A percentile compares a stretch with the other conserved stretches of the same genome.
These are phyloP conservation scores for Ochetophila trinervis DNA, from an alignment of 306 rosid genomes.

Conservation along the genomic window DNA sequence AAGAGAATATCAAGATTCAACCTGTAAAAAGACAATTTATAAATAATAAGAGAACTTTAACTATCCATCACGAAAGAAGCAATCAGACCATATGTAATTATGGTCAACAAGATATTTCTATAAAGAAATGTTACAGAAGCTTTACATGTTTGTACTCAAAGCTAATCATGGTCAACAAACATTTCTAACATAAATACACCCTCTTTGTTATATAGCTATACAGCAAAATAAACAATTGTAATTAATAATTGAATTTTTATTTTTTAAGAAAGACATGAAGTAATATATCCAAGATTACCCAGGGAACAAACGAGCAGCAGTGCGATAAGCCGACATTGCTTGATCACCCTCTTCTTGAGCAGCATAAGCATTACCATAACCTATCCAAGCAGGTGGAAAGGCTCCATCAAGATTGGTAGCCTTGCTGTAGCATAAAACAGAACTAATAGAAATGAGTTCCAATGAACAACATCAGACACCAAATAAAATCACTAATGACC, in stretches of 20 bases:
- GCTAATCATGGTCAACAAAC: background rate
- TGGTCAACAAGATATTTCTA: too few species aligned
- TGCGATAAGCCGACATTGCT: conserved; percentile 96
- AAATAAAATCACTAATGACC: background rate
- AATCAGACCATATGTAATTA: background rate
- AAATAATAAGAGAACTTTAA: conserved; percentile 46
- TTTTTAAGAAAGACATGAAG: background rate
- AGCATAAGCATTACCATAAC: conserved; percentile 88
- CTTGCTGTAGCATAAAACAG: conserved; percentile 53
- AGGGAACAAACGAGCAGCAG: conserved; percentile 97
- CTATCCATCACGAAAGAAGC: background rate
- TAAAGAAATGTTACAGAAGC: background rate
- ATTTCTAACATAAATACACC: background rate
- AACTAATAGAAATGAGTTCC: conserved; percentile 23
- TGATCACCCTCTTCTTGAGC: conserved; percentile 98
- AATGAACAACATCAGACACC: background rate
- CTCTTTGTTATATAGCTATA: background rate
- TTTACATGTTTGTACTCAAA: background rate
- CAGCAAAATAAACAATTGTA: background rate
- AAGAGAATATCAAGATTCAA: conserved; percentile 66
- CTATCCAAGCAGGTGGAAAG: conserved; percentile 97
- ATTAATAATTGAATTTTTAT: background rate
- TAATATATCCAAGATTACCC: conserved; percentile 49
- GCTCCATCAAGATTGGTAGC: conserved; percentile 89
- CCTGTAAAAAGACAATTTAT: conserved; percentile 46